Base-by-base conservation (phyloP, 257 asterid species). In the Parsonsia alboflavescens region DNA sequence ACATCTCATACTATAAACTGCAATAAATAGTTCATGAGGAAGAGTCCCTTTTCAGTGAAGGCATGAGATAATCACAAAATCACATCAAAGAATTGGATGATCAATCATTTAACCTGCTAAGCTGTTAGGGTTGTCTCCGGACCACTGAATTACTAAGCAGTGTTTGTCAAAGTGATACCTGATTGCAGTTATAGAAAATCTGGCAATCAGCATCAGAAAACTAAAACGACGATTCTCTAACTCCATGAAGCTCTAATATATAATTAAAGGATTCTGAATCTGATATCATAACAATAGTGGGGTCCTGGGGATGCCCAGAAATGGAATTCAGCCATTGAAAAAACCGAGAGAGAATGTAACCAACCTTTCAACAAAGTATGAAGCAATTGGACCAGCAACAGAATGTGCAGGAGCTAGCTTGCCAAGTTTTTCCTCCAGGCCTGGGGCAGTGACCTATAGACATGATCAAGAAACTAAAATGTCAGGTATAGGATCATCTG, bases 41-140 rank as follows among this genome's bases (percentile, higher is more conserved):
- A 48, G 46, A 48, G 52, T 56, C 33, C 21, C 6, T 56, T n/a
- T 56, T 22, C 22, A 0, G 22, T 53, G 7, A 53, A 56, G 30
- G 28, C 36, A 57, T 10, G 64, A 22, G 17, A 9, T 22, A 11
- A 57, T 57, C 36, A 11, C 24, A 3, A 57, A 57, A 10, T 41
- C 26, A 4, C 13, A 67, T 44, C 19, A 36, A 41, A 16, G 50
- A 12, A 67, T 13, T 73, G 2, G 58, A 72, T 28, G 42, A 56
- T 19, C 48, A 72, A 76, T 9, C 16, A 7, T 56, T 57, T 53
- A 63, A 91, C 97, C 97, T 77, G 96, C 96, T 76, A 92, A 81
- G 86, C 97, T 92, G 88, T 92, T 92, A 41, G 97, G 97, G 78
- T 90, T 92, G 84, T 92, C 96, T 52, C 97, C 97, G 65, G 97